These are phyloP conservation scores for Fraxinus excelsior DNA, from an alignment of 257 asterid species.

Conservation along the genomic window DNA sequence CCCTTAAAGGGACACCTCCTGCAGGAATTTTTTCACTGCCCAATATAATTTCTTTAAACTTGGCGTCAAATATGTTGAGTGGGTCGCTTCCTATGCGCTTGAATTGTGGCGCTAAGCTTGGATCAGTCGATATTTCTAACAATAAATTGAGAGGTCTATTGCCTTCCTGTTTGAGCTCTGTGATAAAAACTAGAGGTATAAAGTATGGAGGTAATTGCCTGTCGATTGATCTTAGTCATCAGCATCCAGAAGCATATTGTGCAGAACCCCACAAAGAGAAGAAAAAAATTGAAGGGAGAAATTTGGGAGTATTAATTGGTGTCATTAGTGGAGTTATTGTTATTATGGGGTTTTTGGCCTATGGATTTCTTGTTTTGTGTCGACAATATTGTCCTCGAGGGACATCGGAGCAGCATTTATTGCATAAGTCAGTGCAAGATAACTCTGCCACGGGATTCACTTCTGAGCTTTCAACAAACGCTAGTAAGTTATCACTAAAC, in stretches of 20 bases:
- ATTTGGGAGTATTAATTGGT: conserved; percentile 45
- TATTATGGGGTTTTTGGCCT: conserved; percentile 40
- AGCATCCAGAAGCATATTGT: conserved; percentile 53
- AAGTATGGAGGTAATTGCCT: conserved; percentile 60
- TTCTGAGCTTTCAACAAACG: conserved; percentile 52
- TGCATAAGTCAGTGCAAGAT: conserved; percentile 53
- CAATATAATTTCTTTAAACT: conserved; percentile 39
- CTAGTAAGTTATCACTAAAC: conserved; percentile 43
- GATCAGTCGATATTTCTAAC: conserved; percentile 56
- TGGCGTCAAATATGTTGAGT: conserved; percentile 48
- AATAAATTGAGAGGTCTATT: conserved; percentile 54
- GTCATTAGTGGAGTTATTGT: conserved; percentile 43
- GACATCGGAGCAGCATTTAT: conserved; percentile 58
- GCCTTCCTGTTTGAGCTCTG: conserved; percentile 60
- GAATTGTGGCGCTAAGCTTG: conserved; percentile 49
- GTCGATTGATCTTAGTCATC: conserved; percentile 35
- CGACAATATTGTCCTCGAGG: conserved; percentile 46
- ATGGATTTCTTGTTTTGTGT: conserved; percentile 47
- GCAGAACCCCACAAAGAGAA: conserved; percentile 15
- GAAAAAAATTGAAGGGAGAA: conserved; percentile 30
- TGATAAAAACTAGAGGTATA: conserved; percentile 29
- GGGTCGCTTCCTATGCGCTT: conserved; percentile 47
- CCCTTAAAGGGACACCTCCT: conserved; percentile 38
- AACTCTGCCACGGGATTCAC: conserved; percentile 40
- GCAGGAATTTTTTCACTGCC: conserved; percentile 41